Percentiles rank a stretch among this genome's conserved stretches.
These are phyloP conservation scores for Verticillium dahliae DNA, from an alignment of 2,329 filamentous ascomycete genomes.

Conservation along the genomic window DNA sequence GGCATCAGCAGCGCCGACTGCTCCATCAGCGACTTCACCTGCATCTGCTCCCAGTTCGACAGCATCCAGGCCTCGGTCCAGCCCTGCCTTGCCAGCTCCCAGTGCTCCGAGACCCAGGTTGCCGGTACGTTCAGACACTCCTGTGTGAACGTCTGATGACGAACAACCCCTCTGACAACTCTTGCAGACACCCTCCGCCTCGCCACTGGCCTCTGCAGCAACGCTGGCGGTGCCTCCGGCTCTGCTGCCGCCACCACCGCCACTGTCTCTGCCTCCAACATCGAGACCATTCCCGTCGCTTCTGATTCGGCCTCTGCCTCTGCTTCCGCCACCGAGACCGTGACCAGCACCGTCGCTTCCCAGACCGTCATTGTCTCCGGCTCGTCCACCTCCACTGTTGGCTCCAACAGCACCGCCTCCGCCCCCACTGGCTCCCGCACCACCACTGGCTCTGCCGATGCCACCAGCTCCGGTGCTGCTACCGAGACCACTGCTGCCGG, in stretches of 20 bases:
- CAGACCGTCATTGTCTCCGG: neutral
- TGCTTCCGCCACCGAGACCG: neutral
- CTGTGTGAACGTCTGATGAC: neutral
- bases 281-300: neutral
- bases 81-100: slow-evolving; percentile 28
- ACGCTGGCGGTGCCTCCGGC: neutral
- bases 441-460: slow-evolving; percentile 7
- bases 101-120: slow-evolving; percentile 23
- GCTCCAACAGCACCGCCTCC: too few species aligned
- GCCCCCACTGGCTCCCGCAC: slow-evolving; percentile 5
- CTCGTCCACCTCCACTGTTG: slow-evolving; percentile 1
- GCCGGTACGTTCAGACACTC: slow-evolving; percentile 20
- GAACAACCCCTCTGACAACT: slow-evolving; percentile 1
- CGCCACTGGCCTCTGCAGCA: slow-evolving; percentile 5
- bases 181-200: slow-evolving; percentile 12
- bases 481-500: slow-evolving; percentile 1
- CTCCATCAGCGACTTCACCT: slow-evolving; percentile 23
- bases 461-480: slow-evolving; percentile 10
- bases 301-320: neutral
- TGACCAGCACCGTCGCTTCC: neutral
- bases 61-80: slow-evolving; percentile 24
- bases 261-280: neutral
- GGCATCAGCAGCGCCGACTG: slow-evolving; percentile 25
- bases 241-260: neutral
- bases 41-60: slow-evolving; percentile 29